Evolutionary conservation across 1,284 basidiomycete genomes (phyloP).

Genomic region (Phellinidium pouzarii): DNA sequence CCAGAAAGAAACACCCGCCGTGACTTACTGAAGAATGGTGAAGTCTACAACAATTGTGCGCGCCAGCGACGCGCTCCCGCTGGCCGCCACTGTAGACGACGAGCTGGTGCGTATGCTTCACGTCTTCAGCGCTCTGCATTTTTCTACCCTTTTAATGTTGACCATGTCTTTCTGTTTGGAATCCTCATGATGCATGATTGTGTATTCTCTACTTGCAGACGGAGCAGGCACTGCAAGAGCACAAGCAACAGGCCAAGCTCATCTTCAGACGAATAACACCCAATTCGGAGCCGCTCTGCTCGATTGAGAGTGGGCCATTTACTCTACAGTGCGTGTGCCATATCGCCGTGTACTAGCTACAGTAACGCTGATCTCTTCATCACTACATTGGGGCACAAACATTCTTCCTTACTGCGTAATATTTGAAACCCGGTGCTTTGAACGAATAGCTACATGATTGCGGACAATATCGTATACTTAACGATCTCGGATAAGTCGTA

Average conservation of each 20-base stretch:
- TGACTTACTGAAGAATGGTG: constrained; percentile 56
- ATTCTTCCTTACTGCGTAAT: not conserved
- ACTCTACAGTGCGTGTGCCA: constrained; percentile 75
- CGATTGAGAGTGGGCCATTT: constrained; percentile 93
- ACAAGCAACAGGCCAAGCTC: constrained; percentile 97
- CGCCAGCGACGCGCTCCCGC: constrained; percentile 85
- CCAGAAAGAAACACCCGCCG: not conserved
- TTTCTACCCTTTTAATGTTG: constrained; percentile 1
- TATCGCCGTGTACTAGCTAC: constrained; percentile 7
- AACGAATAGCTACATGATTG: constrained; percentile 80
- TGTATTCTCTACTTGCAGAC: constrained; percentile 54
- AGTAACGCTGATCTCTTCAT: constrained; percentile 10
- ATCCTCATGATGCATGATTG: not conserved
- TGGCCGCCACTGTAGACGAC: constrained; percentile 93
- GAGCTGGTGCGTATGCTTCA: constrained; percentile 60
- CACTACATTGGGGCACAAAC: constrained; percentile 1
- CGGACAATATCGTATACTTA: constrained; percentile 90
- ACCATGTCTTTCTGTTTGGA: not conserved
- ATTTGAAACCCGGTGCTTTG: not conserved
- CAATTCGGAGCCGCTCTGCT: constrained; percentile 91
- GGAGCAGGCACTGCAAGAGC: constrained; percentile 88
- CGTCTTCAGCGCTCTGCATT: not conserved
- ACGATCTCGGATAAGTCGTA: constrained; percentile 96
- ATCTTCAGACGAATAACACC: constrained; percentile 91
- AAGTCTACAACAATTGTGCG: constrained; percentile 87